Conservation (phyloP, 2,329 filamentous ascomycete species). For the Didymosphaeria variabile region DNA sequence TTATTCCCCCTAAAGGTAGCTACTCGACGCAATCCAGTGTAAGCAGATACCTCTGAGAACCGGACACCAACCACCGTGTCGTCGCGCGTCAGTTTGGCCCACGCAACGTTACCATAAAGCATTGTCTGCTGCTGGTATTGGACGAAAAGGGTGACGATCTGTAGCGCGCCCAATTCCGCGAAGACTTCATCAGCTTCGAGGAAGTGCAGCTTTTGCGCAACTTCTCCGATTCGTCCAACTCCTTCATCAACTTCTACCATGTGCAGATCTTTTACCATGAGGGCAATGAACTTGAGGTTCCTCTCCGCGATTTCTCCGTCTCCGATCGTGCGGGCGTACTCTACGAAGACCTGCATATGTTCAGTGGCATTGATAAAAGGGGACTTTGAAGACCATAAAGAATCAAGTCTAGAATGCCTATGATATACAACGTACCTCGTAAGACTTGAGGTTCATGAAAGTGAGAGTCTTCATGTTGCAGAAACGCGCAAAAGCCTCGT, state of each 20-base stretch:
- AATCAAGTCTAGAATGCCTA: too few relatives aligned
- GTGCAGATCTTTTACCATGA: background rate
- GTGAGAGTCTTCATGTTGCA: conserved; percentile 24
- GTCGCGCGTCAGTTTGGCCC: background rate
- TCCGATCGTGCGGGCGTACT: conserved; percentile 10
- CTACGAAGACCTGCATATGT: conserved; percentile 20
- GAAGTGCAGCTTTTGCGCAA: background rate
- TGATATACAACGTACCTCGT: background rate
- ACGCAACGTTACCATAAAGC: background rate
- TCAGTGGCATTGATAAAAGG: conserved; percentile 16
- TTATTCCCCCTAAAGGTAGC: conserved; percentile 10
- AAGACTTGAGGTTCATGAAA: conserved; percentile 10
- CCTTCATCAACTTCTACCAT: background rate
- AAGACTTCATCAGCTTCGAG: background rate
- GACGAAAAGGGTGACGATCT: background rate
- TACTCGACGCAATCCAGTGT: background rate
- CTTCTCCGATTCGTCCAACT: background rate
- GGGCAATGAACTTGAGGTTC: conserved; percentile 1
- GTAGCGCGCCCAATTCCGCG: background rate
- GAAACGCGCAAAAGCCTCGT: conserved; percentile 31
- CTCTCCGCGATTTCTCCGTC: conserved; percentile 10
- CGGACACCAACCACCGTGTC: background rate
- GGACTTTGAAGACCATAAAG: too few relatives aligned
- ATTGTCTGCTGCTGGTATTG: background rate
- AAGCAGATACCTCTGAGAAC: too few relatives aligned